phyloP scores from a whole-genome alignment of 805 yeast species.

The Yamadazyma sp. region DNA sequence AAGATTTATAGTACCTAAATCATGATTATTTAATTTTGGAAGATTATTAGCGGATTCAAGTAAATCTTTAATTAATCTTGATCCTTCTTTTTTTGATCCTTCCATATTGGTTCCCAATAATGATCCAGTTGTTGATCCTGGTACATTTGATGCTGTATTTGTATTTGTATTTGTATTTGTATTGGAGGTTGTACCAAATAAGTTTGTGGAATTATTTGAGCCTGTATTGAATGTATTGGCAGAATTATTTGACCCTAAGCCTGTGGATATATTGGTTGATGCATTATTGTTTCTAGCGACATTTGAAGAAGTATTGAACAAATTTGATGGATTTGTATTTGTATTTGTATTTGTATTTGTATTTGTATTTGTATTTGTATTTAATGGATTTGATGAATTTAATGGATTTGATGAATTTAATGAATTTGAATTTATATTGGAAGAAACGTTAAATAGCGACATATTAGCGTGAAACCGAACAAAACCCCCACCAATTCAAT shows the following conservation, averaged over 20 bases:
- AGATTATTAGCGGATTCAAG: slow-evolving; percentile 74
- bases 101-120: too few species aligned
- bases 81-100: too few species aligned
- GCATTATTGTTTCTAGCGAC: too few species aligned
- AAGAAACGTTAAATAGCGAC: background rate
- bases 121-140: background rate
- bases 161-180: background rate
- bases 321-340: background rate
- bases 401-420: background rate
- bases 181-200: background rate
- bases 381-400: too few species aligned
- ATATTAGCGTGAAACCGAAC: background rate
- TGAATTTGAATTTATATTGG: background rate
- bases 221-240: too few species aligned
- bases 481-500: too few species aligned
- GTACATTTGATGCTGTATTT: background rate
- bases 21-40: slow-evolving; percentile 57
- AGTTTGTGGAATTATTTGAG: too few species aligned
- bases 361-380: background rate
- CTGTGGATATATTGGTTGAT: too few species aligned
- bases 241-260: too few species aligned
- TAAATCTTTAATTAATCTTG: slow-evolving; percentile 57
- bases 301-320: too few species aligned
- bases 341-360: background rate
- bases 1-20: slow-evolving; percentile 76